Evolutionary conservation across 495 filamentous ascomycete genomes (phyloP).

Genomic region (Penicillium malachiteum): DNA sequence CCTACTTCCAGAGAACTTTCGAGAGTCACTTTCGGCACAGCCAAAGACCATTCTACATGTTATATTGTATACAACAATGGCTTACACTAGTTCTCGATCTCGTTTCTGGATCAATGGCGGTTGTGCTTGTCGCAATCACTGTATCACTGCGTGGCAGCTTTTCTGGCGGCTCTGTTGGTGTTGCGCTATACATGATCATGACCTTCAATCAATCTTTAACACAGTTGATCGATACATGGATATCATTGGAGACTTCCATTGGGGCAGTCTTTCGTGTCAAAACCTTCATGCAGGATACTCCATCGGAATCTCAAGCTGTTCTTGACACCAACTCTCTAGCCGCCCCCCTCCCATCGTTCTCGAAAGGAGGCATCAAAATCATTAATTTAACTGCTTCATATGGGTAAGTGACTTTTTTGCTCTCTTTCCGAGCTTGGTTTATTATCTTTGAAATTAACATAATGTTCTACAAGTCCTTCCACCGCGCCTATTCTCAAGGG

Average conservation of each 20-base stretch:
- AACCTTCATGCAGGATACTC: constrained; percentile 20
- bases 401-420: not conserved
- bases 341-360: not conserved
- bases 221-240: constrained; percentile 37
- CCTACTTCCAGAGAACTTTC: constrained; percentile 18
- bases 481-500: constrained; percentile 17
- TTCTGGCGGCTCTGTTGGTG: constrained; percentile 41
- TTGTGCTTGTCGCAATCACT: constrained; percentile 55
- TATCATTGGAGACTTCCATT: constrained; percentile 50
- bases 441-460: constrained; percentile 6
- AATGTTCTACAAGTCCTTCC: not conserved
- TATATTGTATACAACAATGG: constrained; percentile 59
- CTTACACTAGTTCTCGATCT: constrained; percentile 62
- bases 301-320: not conserved
- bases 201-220: constrained; percentile 30
- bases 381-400: too few species aligned
- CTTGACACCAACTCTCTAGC: not conserved
- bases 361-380: too few species aligned
- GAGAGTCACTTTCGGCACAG: constrained; percentile 28
- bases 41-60: constrained; percentile 43
- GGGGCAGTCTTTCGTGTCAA: constrained; percentile 49
- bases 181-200: constrained; percentile 61
- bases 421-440: too few species aligned
- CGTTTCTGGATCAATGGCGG: constrained; percentile 36
- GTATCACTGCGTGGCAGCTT: constrained; percentile 1